Evolutionary conservation across 1,284 basidiomycete genomes (phyloP).

Genomic region (Rhodotorula glutinis): DNA sequence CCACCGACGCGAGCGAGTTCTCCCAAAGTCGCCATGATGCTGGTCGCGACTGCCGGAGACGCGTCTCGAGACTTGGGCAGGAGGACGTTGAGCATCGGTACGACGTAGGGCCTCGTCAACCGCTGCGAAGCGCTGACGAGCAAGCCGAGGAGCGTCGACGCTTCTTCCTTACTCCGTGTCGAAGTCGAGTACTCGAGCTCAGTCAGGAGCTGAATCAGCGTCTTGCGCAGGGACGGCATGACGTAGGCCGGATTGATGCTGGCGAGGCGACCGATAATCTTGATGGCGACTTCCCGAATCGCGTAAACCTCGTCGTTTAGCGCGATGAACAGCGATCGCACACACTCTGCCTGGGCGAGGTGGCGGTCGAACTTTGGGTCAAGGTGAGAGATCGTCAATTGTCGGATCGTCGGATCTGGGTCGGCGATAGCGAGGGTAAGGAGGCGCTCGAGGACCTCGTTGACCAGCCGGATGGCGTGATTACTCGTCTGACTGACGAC

Average conservation of each 20-base stretch:
- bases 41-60: slow-evolving; percentile 84
- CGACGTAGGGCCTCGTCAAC: slow-evolving; percentile 92
- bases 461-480: slow-evolving; percentile 95
- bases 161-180: slow-evolving; percentile 80
- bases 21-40: slow-evolving; percentile 90
- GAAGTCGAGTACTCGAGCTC: slow-evolving; percentile 96
- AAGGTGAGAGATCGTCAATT: slow-evolving; percentile 79
- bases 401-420: slow-evolving; percentile 81
- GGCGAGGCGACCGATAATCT: slow-evolving; percentile 88
- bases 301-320: slow-evolving; percentile 96
- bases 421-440: slow-evolving; percentile 96
- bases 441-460: slow-evolving; percentile 95
- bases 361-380: slow-evolving; percentile 97
- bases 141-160: slow-evolving; percentile 78
- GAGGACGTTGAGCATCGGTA: slow-evolving; percentile 91
- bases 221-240: slow-evolving; percentile 94
- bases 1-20: slow-evolving; percentile 92
- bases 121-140: slow-evolving; percentile 87
- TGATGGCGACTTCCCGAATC: slow-evolving; percentile 86
- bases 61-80: slow-evolving; percentile 81
- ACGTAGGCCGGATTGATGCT: slow-evolving; percentile 98
- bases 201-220: slow-evolving; percentile 92
- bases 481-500: slow-evolving; percentile 95
- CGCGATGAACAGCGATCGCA: slow-evolving; percentile 93
- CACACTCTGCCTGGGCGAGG: slow-evolving; percentile 97